These are phyloP conservation scores for Neocucurbitaria cava DNA, from an alignment of 2,329 filamentous ascomycete genomes.

Conservation along the genomic window DNA sequence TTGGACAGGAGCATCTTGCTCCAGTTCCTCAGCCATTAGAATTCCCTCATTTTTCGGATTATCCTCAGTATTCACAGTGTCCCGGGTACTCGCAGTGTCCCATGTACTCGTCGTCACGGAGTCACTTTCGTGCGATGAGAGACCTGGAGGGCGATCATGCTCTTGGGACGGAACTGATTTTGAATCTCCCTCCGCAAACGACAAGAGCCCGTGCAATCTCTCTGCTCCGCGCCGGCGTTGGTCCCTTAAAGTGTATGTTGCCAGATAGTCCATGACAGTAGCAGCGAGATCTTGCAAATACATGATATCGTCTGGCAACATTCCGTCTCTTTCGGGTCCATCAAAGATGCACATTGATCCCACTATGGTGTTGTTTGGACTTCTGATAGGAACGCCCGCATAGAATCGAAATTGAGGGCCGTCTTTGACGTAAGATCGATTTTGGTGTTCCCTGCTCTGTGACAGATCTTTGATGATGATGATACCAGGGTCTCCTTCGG, in stretches of 20 bases:
- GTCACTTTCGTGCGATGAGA: too few species aligned
- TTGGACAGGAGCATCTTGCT: background rate
- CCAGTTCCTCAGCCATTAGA: background rate
- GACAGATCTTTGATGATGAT: conserved; percentile 27
- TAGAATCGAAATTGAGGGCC: conserved; percentile 28
- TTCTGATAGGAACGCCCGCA: conserved; percentile 31
- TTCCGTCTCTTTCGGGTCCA: conserved; percentile 18
- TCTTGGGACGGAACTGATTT: conserved; percentile 3
- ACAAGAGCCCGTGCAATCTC: conserved; percentile 25
- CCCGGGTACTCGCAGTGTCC: too few species aligned
- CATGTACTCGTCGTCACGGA: too few species aligned
- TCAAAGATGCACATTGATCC: conserved; percentile 32
- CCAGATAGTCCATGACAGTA: conserved; percentile 24
- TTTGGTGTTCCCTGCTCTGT: conserved; percentile 6
- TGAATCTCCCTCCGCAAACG: conserved; percentile 20
- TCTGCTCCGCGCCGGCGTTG: conserved; percentile 17
- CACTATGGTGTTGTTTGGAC: conserved; percentile 22
- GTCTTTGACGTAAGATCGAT: conserved; percentile 16
- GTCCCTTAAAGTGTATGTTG: conserved; percentile 19
- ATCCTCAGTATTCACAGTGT: background rate
- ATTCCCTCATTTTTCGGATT: background rate
- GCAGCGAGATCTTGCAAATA: conserved; percentile 22
- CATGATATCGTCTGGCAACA: conserved; percentile 15
- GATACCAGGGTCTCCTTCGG: conserved; percentile 7
- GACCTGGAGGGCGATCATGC: background rate